phyloP scores from a whole-genome alignment of 768 basidiomycete species.

The Pisolithus albus region DNA sequence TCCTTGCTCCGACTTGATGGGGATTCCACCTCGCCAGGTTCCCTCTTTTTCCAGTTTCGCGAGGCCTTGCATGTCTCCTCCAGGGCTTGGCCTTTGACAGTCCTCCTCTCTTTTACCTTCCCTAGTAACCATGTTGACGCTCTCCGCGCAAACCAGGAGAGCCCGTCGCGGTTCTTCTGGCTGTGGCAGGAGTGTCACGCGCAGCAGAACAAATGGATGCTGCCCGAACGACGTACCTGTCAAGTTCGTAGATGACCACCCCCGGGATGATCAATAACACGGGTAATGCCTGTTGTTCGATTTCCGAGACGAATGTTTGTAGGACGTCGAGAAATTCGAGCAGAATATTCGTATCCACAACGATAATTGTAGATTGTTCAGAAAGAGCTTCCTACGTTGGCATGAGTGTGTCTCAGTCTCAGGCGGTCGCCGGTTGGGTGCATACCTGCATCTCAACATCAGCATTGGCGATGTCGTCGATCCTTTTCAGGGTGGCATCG shows the following conservation, averaged over 20 bases:
- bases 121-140: conserved; percentile 64
- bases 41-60: conserved; percentile 52
- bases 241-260: conserved; percentile 71
- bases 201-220: neutral
- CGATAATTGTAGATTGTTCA: conserved; percentile 42
- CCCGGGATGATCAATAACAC: conserved; percentile 64
- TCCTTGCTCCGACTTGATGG: neutral
- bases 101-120: conserved; percentile 50
- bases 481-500: conserved; percentile 40
- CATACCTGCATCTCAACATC: conserved; percentile 74
- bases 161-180: conserved; percentile 33
- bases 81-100: conserved; percentile 54
- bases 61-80: conserved; percentile 57
- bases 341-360: conserved; percentile 78
- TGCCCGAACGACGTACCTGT: conserved; percentile 41
- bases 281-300: conserved; percentile 43
- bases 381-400: conserved; percentile 34
- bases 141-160: conserved; percentile 61
- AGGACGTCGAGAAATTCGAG: conserved; percentile 60
- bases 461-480: conserved; percentile 51
- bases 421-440: neutral
- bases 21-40: conserved; percentile 35
- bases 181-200: conserved; percentile 15
- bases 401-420: neutral
- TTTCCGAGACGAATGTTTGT: conserved; percentile 56